phyloP scores from a whole-genome alignment of 2,329 filamentous ascomycete species.

The Xylariales sp. region DNA sequence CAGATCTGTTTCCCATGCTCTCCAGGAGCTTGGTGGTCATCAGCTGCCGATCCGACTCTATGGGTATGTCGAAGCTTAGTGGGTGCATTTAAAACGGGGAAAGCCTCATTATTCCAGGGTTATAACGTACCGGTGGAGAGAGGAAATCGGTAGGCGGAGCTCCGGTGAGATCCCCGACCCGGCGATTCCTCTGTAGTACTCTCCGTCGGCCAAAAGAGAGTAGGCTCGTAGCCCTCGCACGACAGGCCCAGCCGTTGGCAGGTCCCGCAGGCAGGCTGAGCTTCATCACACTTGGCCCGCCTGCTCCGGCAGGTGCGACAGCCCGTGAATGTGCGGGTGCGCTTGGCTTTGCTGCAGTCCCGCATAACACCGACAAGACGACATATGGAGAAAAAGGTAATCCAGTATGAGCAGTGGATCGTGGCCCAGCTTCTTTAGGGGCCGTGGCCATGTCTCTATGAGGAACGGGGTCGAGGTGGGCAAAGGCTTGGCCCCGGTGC shows the following conservation, averaged over 20 bases:
- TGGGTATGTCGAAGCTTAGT: not conserved
- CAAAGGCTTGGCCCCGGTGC: too few relatives aligned
- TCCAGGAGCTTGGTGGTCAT: conserved; percentile 30
- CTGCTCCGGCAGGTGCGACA: conserved; percentile 30
- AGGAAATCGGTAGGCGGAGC: conserved; percentile 32
- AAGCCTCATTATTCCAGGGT: not conserved
- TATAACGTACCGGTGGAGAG: conserved; percentile 27
- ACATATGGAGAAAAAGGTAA: too few relatives aligned
- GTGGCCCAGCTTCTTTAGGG: too few relatives aligned
- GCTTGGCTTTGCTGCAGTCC: conserved; percentile 1
- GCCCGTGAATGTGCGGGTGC: conserved; percentile 24
- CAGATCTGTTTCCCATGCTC: conserved; percentile 21
- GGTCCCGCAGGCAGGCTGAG: conserved; percentile 31
- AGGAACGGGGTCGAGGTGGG: too few relatives aligned
- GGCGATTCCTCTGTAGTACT: conserved; percentile 9
- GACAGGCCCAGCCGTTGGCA: conserved; percentile 28
- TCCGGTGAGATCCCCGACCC: conserved; percentile 12
- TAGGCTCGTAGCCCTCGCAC: conserved; percentile 35
- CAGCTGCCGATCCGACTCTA: conserved; percentile 22
- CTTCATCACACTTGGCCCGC: conserved; percentile 41
- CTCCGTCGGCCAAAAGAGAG: conserved; percentile 24
- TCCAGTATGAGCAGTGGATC: too few relatives aligned
- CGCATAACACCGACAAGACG: too few relatives aligned
- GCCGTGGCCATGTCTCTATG: too few relatives aligned
- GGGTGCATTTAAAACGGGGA: not conserved